Evolutionary conservation across 768 basidiomycete genomes (phyloP).

Genomic region (Mycena capillaripes): DNA sequence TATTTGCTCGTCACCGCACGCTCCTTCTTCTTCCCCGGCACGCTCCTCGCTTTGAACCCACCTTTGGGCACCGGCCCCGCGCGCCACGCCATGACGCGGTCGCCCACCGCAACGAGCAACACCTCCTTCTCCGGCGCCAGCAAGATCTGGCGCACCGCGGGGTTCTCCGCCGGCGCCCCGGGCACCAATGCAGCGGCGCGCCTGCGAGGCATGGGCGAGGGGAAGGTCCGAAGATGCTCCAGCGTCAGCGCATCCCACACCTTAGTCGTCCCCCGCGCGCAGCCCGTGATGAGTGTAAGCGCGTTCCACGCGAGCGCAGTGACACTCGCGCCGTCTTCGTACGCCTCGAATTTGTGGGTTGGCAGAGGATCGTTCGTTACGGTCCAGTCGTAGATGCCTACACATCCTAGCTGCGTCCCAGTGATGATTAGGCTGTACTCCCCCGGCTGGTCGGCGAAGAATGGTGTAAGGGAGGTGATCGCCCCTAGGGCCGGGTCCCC

Average conservation of each 20-base stretch:
- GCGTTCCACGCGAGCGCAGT: conserved; percentile 76
- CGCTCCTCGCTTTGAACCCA: conserved; percentile 46
- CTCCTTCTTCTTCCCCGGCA: conserved; percentile 51
- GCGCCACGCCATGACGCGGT: conserved; percentile 77
- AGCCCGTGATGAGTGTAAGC: conserved; percentile 75
- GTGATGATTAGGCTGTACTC: conserved; percentile 68
- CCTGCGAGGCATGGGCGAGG: conserved; percentile 58
- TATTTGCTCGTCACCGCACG: conserved; percentile 53
- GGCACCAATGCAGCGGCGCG: conserved; percentile 41
- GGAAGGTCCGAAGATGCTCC: conserved; percentile 67
- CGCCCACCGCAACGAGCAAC: conserved; percentile 72
- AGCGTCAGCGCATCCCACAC: conserved; percentile 80
- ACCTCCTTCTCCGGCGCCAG: conserved; percentile 66
- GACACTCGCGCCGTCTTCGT: conserved; percentile 70
- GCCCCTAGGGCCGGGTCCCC: conserved; percentile 66
- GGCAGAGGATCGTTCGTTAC: not conserved
- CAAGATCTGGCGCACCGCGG: conserved; percentile 68
- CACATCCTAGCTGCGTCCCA: conserved; percentile 76
- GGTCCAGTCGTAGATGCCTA: conserved; percentile 73
- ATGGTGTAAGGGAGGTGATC: conserved; percentile 65
- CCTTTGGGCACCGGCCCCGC: conserved; percentile 62
- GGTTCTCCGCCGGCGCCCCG: conserved; percentile 43
- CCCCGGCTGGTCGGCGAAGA: conserved; percentile 54
- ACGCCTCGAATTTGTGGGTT: conserved; percentile 68
- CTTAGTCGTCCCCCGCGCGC: conserved; percentile 67